Percentiles rank a stretch among this genome's conserved stretches.
These are phyloP conservation scores for Aegilops longissima DNA, from an alignment of 176 grass and related monocot species.

Conservation along the genomic window DNA sequence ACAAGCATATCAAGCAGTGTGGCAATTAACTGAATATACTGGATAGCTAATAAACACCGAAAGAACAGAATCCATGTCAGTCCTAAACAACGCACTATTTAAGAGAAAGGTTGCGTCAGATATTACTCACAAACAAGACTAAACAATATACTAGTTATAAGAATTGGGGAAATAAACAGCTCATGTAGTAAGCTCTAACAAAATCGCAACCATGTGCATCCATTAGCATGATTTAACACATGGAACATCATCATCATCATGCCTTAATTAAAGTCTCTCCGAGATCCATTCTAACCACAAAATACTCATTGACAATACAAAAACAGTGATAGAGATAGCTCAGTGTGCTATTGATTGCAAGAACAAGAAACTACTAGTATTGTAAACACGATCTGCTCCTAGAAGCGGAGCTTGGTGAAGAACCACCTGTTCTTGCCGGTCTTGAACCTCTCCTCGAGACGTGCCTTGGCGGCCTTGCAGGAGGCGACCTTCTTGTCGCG, in stretches of 20 bases:
- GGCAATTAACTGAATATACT: not conserved
- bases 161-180: not conserved
- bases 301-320: conserved; percentile 20
- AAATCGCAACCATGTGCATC: conserved; percentile 9
- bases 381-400: not conserved
- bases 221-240: conserved; percentile 7
- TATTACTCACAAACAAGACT: not conserved
- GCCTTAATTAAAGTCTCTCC: conserved; percentile 10
- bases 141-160: not conserved
- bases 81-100: not conserved
- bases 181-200: not conserved
- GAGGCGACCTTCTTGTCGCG: conserved; percentile 45
- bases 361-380: not conserved
- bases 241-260: not conserved
- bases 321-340: not conserved
- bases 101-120: not conserved
- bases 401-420: conserved; percentile 66
- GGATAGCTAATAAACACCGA: not conserved
- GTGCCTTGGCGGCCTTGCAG: conserved; percentile 42
- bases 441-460: conserved; percentile 61
- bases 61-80: not conserved
- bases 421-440: conserved; percentile 63
- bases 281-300: conserved; percentile 2
- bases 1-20: not conserved
- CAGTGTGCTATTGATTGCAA: not conserved